phyloP scores from a whole-genome alignment of 164 flowering plant genomes.

The Nymphaea colorata region DNA sequence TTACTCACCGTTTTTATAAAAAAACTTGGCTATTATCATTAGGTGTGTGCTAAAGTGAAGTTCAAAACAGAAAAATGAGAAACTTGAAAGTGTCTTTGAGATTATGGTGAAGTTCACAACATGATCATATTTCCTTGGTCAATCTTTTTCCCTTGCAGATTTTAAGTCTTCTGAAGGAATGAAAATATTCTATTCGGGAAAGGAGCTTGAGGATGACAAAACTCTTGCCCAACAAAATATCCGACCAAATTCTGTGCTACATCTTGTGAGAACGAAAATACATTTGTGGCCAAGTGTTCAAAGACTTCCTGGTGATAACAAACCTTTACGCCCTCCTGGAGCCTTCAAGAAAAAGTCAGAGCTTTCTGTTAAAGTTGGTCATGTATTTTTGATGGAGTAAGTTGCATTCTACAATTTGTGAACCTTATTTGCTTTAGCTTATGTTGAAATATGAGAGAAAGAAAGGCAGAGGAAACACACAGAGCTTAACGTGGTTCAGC shows the following conservation, averaged over 20 bases:
- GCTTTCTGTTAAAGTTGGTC: constrained; percentile 92
- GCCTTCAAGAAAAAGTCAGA: constrained; percentile 97
- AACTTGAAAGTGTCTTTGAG: too few species aligned
- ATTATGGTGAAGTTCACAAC: too few species aligned
- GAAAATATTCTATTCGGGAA: constrained; percentile 62
- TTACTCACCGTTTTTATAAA: too few species aligned
- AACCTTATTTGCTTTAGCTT: too few species aligned
- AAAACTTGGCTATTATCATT: too few species aligned
- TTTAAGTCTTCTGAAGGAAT: constrained; percentile 67
- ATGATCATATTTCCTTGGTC: too few species aligned
- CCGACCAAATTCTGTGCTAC: constrained; percentile 78
- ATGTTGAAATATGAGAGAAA: too few species aligned
- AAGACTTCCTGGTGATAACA: constrained; percentile 87
- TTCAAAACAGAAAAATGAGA: too few species aligned
- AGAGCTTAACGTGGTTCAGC: too few species aligned
- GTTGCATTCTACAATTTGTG: constrained; percentile 18
- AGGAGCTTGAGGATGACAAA: constrained; percentile 69
- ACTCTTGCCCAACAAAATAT: constrained; percentile 72
- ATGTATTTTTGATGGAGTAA: constrained; percentile 96
- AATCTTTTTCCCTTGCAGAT: too few species aligned
- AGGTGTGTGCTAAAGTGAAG: too few species aligned
- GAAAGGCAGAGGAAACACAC: too few species aligned
- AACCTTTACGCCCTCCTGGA: constrained; percentile 94
- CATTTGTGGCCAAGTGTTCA: constrained; percentile 81
- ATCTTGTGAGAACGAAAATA: constrained; percentile 82